phyloP scores from a whole-genome alignment of 192 early-diverging fungal species.

The Rhizoclosmatium globosum region DNA sequence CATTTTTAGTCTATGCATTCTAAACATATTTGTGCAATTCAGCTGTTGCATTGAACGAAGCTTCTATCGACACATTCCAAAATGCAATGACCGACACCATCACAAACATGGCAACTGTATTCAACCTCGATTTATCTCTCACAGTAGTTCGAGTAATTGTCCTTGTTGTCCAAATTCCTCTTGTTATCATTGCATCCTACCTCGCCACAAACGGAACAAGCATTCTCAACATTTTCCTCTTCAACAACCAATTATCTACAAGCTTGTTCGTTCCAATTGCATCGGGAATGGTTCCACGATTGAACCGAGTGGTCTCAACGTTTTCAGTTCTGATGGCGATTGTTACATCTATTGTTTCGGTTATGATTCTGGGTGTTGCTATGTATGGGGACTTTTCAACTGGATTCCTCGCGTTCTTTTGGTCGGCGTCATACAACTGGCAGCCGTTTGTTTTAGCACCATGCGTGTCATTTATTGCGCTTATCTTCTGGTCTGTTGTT shows the following conservation, averaged over 20 bases:
- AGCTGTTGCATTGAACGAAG: constrained; percentile 52
- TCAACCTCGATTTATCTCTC: constrained; percentile 14
- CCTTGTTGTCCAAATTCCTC: constrained; percentile 1
- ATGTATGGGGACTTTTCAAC: constrained; percentile 23
- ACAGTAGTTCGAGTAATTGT: neutral
- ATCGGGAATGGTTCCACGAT: constrained; percentile 32
- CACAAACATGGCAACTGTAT: constrained; percentile 33
- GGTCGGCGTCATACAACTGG: constrained; percentile 41
- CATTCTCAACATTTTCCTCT: constrained; percentile 40
- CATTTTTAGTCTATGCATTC: neutral
- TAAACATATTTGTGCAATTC: neutral
- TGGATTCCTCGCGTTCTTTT: constrained; percentile 42
- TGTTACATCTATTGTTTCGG: neutral
- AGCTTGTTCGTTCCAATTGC: constrained; percentile 44
- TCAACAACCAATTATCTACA: constrained; percentile 48
- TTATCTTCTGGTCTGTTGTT: constrained; percentile 25
- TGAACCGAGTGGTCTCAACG: constrained; percentile 41
- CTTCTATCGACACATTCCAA: constrained; percentile 56
- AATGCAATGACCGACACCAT: constrained; percentile 51
- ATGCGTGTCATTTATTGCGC: constrained; percentile 35
- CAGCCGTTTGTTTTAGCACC: constrained; percentile 44
- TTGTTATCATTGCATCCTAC: constrained; percentile 1
- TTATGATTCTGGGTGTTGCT: neutral
- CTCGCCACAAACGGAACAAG: constrained; percentile 7
- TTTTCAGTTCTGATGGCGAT: constrained; percentile 43